phyloP scores from a whole-genome alignment of 2,329 filamentous ascomycete species.

The Xylariaceae sp. region DNA sequence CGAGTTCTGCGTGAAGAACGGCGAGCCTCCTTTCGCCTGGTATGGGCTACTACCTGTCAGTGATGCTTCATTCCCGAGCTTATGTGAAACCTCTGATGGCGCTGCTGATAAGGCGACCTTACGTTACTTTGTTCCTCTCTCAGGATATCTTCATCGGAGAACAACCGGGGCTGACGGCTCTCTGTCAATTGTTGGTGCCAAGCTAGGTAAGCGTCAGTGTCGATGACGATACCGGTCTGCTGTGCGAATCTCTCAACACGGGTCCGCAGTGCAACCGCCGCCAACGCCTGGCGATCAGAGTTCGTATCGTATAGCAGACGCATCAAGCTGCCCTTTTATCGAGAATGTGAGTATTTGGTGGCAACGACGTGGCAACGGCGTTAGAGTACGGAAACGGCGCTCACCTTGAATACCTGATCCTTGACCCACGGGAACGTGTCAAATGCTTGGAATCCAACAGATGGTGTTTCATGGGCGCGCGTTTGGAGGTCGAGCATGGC shows the following conservation, averaged over 20 bases:
- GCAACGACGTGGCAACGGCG: not conserved
- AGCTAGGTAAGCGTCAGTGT: constrained; percentile 23
- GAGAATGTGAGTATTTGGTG: not conserved
- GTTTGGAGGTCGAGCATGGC: constrained; percentile 21
- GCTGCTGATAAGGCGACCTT: not conserved
- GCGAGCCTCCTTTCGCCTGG: constrained; percentile 13
- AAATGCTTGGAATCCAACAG: constrained; percentile 26
- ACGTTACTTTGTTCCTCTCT: constrained; percentile 21
- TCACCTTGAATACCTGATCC: constrained; percentile 28
- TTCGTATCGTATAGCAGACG: constrained; percentile 11
- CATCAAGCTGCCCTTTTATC: constrained; percentile 11
- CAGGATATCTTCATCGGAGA: constrained; percentile 24
- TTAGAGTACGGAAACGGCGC: constrained; percentile 3
- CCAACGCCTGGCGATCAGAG: constrained; percentile 11
- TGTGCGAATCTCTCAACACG: constrained; percentile 27
- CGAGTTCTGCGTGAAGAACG: constrained; percentile 11
- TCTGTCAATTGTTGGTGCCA: constrained; percentile 21
- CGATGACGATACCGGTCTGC: constrained; percentile 25
- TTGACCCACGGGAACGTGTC: constrained; percentile 30
- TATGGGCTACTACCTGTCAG: constrained; percentile 10
- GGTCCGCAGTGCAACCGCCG: constrained; percentile 21
- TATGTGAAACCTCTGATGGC: not conserved
- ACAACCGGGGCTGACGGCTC: constrained; percentile 17
- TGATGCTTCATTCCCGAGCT: not conserved
- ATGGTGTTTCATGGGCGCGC: constrained; percentile 25